Conservation (phyloP, 768 basidiomycete genomes). For the Leccinum incarnatum region DNA sequence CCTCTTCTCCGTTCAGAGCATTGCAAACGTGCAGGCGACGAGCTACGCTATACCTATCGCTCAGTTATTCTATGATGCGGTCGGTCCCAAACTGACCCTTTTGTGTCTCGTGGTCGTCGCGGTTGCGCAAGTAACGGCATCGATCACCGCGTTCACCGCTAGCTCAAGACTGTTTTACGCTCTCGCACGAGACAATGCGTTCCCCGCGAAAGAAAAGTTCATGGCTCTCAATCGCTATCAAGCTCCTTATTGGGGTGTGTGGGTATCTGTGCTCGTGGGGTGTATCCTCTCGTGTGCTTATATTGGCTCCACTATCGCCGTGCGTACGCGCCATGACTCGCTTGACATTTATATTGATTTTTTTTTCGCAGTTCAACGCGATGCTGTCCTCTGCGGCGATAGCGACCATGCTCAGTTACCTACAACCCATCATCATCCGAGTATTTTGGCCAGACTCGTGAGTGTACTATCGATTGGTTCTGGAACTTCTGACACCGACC, state of each 20-base stretch:
- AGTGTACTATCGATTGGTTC: slow-evolving; percentile 12
- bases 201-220: slow-evolving; percentile 45
- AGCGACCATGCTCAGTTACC: slow-evolving; percentile 56
- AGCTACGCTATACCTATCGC: slow-evolving; percentile 57
- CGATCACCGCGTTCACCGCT: slow-evolving; percentile 57
- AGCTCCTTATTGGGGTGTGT: slow-evolving; percentile 54
- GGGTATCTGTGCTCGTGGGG: slow-evolving; percentile 51
- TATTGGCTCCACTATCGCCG: slow-evolving; percentile 54
- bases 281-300: slow-evolving; percentile 58
- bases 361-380: slow-evolving; percentile 44
- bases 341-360: neutral
- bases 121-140: slow-evolving; percentile 52
- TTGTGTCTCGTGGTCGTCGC: slow-evolving; percentile 51
- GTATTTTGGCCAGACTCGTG: slow-evolving; percentile 55
- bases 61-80: slow-evolving; percentile 55
- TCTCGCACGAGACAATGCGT: slow-evolving; percentile 51
- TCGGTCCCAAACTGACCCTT: slow-evolving; percentile 43
- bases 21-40: slow-evolving; percentile 47
- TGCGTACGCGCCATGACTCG: slow-evolving; percentile 27
- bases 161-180: slow-evolving; percentile 58
- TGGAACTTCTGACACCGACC: neutral
- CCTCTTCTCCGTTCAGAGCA: slow-evolving; percentile 55
- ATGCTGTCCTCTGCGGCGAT: slow-evolving; percentile 56
- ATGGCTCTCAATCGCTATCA: slow-evolving; percentile 52
- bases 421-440: slow-evolving; percentile 56